phyloP scores from a whole-genome alignment of 2,329 filamentous ascomycete genomes.

The Coniella lustricola region DNA sequence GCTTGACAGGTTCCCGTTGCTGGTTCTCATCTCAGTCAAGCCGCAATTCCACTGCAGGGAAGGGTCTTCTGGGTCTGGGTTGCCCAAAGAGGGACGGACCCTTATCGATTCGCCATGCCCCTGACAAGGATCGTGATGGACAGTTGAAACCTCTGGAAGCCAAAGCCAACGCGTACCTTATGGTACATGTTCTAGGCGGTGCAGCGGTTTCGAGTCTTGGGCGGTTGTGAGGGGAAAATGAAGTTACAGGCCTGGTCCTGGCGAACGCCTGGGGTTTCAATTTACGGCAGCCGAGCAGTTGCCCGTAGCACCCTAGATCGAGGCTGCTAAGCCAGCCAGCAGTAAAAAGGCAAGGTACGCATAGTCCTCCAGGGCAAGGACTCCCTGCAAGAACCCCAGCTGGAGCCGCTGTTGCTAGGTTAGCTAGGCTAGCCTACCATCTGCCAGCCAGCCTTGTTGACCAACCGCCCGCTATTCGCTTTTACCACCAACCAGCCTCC shows the following conservation, averaged over 20 bases:
- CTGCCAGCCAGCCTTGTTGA: slow-evolving; percentile 8
- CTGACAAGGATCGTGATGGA: slow-evolving; percentile 10
- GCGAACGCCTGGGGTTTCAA: too few species aligned
- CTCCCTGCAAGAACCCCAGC: slow-evolving; percentile 5
- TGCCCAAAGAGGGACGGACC: slow-evolving; percentile 9
- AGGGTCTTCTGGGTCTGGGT: slow-evolving; percentile 2
- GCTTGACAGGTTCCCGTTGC: neutral
- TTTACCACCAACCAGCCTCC: neutral
- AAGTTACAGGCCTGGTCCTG: too few species aligned
- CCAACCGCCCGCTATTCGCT: neutral
- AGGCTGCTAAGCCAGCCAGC: too few species aligned
- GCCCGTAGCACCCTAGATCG: too few species aligned
- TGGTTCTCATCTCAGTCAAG: neutral
- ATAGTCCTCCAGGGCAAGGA: too few species aligned
- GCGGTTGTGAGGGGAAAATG: too few species aligned
- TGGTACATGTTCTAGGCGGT: neutral
- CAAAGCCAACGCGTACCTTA: neutral
- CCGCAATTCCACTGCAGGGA: slow-evolving; percentile 1
- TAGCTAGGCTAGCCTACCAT: neutral
- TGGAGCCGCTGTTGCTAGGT: slow-evolving; percentile 15
- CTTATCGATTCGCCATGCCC: slow-evolving; percentile 14
- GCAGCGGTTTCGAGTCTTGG: neutral
- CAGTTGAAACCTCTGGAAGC: slow-evolving; percentile 1
- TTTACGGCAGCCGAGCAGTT: too few species aligned
- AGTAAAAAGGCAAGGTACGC: too few species aligned